Evolutionary conservation across 805 yeast species (phyloP), one percentile per base, ranked within the genome.

Genomic region (Candida maris): DNA sequence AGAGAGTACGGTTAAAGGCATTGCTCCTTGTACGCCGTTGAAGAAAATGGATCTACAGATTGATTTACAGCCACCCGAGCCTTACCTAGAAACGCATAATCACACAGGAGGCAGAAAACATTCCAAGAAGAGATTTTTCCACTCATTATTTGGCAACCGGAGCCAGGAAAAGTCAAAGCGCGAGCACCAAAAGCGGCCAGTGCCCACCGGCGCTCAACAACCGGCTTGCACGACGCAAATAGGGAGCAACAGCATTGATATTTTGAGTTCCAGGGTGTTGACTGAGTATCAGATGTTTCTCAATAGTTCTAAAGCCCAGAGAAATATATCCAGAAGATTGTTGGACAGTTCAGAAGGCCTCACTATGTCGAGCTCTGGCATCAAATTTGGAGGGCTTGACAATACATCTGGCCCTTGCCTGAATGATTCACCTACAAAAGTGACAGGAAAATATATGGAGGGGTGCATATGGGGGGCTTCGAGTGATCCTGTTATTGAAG

Each of bases 11-110:
- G 59, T 71, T 46, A 30, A 57, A 47, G 44, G 51, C 22, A 67
- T 83, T 10, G 58, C 77, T 5, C 87, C 89, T 3, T 75, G 80
- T 3, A 81, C 88, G 1, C 89, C 86, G 0, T 77, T 76, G 6
- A 80, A 73, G 52, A 79, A 75, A 44, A 71, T 79, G 70, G 80
- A 75, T 23, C 44, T 68, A 27, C 56, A 53, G 52, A 42, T 38
- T 4, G 28, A 49, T 45, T 10, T 30, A 39, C 30, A 34, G 58
- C 27, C 46, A 41, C 35, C 45, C 40, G 46, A 19, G 14, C 24
- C 13, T n/a, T 20, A 27, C 15, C 13, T 21, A 17, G 6, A 24
- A 27, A 22, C 3, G 13, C 17, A 21, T 13, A 22, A 8, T 23
- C 18, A 13, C 20, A 8, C 15, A 14, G 17, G 36, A n/a, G 34